phyloP scores from a whole-genome alignment of 805 yeast species.

The Metahyphopichia silvanorum region DNA sequence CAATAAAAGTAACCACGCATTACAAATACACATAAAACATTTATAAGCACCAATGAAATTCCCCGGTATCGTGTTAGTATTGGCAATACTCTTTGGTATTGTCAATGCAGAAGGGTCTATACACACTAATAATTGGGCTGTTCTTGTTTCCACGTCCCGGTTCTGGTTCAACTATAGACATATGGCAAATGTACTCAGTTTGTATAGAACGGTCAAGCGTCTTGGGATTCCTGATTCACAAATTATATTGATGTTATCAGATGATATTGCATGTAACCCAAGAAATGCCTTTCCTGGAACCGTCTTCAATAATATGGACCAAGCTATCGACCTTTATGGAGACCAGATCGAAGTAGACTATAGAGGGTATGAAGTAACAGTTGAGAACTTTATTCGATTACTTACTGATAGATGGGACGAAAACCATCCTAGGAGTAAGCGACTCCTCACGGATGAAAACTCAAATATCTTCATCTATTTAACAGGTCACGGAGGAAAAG shows the following conservation, averaged over 20 bases:
- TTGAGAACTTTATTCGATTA: constrained; percentile 89
- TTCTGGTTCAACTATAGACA: constrained; percentile 99
- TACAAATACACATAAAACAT: neutral
- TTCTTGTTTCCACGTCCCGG: constrained; percentile 89
- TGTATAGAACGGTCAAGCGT: constrained; percentile 94
- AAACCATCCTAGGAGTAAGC: constrained; percentile 88
- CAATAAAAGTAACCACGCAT: neutral
- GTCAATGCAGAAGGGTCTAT: constrained; percentile 27
- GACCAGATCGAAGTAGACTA: constrained; percentile 95
- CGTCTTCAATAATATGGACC: constrained; percentile 89
- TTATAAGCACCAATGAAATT: constrained; percentile 1
- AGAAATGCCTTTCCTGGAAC: constrained; percentile 95
- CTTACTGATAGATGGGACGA: constrained; percentile 95
- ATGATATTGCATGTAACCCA: constrained; percentile 96
- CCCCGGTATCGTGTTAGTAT: neutral
- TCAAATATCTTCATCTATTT: constrained; percentile 90
- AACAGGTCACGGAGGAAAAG: constrained; percentile 99
- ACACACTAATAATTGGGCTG: constrained; percentile 77
- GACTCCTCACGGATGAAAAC: constrained; percentile 88
- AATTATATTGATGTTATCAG: constrained; percentile 92
- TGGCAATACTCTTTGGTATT: neutral
- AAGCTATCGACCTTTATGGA: constrained; percentile 90
- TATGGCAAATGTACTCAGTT: constrained; percentile 91
- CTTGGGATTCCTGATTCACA: constrained; percentile 98
- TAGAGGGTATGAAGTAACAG: constrained; percentile 97